Conservation (phyloP, 176 grass and related monocot genomes). For the Ensete glaucum region DNA sequence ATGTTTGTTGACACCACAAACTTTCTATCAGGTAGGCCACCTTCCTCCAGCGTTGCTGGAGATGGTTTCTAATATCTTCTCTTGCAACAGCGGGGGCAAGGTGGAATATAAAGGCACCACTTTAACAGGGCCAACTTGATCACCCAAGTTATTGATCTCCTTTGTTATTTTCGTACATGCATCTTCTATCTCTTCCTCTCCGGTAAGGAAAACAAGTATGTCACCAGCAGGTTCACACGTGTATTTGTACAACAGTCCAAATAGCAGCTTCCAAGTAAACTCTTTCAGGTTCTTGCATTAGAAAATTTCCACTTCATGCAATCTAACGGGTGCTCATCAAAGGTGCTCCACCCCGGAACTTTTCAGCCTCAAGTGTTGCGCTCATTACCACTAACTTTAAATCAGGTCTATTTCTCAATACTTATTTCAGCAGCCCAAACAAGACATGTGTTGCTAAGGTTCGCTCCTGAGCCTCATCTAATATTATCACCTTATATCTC, state of each 20-base stretch:
- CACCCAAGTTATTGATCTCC: slow-evolving; percentile 85
- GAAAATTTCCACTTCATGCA: slow-evolving; percentile 96
- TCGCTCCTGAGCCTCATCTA: slow-evolving; percentile 94
- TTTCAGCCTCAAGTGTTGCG: slow-evolving; percentile 92
- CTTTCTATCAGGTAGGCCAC: slow-evolving; percentile 84
- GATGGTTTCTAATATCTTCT: slow-evolving; percentile 98
- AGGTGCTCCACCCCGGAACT: slow-evolving; percentile 70
- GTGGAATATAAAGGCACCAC: slow-evolving; percentile 85
- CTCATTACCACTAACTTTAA: slow-evolving; percentile 96
- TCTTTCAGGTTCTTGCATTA: slow-evolving; percentile 96
- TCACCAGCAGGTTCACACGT: slow-evolving; percentile 72
- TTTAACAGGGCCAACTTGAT: slow-evolving; percentile 95
- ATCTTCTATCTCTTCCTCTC: slow-evolving; percentile 99
- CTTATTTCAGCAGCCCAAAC: slow-evolving; percentile 93
- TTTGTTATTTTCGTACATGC: slow-evolving; percentile 93
- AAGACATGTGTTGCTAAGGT: slow-evolving; percentile 89
- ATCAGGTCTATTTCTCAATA: slow-evolving; percentile 74
- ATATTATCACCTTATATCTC: slow-evolving; percentile 90
- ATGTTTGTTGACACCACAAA: slow-evolving; percentile 96
- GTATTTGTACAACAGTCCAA: slow-evolving; percentile 87
- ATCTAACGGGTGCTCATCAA: slow-evolving; percentile 88
- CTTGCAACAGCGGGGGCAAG: slow-evolving; percentile 72
- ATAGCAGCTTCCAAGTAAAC: slow-evolving; percentile 94
- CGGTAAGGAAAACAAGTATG: slow-evolving; percentile 95
- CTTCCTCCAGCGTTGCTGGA: slow-evolving; percentile 53